Evolutionary conservation across 163 green algal genomes (phyloP).

Genomic region (Prototheca stagnorum): DNA sequence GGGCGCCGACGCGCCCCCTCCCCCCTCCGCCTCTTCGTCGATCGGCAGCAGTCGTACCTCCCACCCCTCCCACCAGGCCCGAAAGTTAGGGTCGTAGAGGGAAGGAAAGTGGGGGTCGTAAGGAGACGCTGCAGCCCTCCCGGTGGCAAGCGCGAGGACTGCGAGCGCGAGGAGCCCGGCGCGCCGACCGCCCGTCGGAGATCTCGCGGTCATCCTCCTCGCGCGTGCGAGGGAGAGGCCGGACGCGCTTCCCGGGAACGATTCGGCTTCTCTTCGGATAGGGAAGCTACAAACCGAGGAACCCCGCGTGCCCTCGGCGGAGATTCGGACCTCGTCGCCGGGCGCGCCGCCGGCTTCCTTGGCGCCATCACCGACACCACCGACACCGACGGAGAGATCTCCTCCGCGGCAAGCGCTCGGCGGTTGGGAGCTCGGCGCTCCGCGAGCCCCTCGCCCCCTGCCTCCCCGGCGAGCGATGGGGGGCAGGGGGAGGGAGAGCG

Average conservation of each 20-base stretch:
- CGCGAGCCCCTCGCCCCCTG: too few species aligned
- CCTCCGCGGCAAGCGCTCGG: too few species aligned
- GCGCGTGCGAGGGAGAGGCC: constrained; percentile 40
- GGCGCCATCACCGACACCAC: too few species aligned
- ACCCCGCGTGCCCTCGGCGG: too few species aligned
- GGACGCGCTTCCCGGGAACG: constrained; percentile 1
- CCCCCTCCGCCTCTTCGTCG: background rate
- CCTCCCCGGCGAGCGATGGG: too few species aligned
- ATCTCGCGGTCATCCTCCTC: constrained; percentile 45
- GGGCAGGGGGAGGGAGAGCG: too few species aligned
- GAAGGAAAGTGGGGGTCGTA: constrained; percentile 1
- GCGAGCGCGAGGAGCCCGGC: background rate
- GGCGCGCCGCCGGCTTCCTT: too few species aligned
- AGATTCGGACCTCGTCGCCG: too few species aligned
- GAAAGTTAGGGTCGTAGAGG: background rate
- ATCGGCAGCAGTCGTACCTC: background rate
- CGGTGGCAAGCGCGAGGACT: background rate
- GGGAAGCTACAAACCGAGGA: background rate
- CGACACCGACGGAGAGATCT: too few species aligned
- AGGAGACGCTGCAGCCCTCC: background rate
- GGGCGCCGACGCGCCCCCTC: background rate
- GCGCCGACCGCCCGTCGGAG: background rate
- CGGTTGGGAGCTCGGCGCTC: too few species aligned
- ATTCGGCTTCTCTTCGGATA: background rate
- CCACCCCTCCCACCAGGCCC: constrained; percentile 2